Conservation (phyloP, 208 protist species). For the Lotmaria passim region DNA sequence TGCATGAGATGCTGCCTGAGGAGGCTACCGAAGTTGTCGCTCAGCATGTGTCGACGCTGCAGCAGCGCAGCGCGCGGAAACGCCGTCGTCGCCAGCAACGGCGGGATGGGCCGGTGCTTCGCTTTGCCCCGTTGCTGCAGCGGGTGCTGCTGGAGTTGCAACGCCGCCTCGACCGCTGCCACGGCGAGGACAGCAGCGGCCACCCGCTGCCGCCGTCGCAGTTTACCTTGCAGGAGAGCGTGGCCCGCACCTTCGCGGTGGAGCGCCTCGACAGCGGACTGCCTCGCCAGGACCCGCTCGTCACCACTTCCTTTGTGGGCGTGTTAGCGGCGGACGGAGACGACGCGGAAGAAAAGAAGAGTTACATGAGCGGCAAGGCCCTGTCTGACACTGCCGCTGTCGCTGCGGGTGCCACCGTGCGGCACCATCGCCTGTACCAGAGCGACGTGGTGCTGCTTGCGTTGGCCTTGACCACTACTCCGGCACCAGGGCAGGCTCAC, state of each 20-base stretch:
- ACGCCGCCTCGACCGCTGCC: slow-evolving; percentile 49
- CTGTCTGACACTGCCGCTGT: background rate
- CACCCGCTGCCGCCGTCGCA: slow-evolving; percentile 38
- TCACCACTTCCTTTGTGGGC: slow-evolving; percentile 47
- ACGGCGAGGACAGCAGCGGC: slow-evolving; percentile 30
- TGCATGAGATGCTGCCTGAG: slow-evolving; percentile 14
- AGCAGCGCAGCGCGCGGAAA: background rate
- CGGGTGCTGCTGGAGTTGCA: slow-evolving; percentile 70
- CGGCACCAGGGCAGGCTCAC: slow-evolving; percentile 7
- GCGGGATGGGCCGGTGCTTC: slow-evolving; percentile 24
- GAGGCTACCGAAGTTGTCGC: slow-evolving; percentile 24
- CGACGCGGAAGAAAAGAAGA: background rate
- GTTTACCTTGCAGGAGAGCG: slow-evolving; percentile 47
- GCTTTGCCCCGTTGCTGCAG: slow-evolving; percentile 58
- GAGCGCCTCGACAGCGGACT: slow-evolving; percentile 62
- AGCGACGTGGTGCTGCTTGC: slow-evolving; percentile 83
- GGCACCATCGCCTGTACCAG: slow-evolving; percentile 73
- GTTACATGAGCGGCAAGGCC: background rate
- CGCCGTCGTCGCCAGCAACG: background rate
- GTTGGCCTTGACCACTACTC: slow-evolving; percentile 55
- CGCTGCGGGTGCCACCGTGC: slow-evolving; percentile 8
- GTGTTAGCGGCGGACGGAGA: background rate
- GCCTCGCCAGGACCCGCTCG: slow-evolving; percentile 55
- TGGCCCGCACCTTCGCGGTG: slow-evolving; percentile 39
- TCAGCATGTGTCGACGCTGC: slow-evolving; percentile 10